A percentile compares a stretch with the other conserved stretches of the same genome.
These are phyloP conservation scores for Camelina sativa DNA, from an alignment of 345 rosid genomes.

Conservation along the genomic window DNA sequence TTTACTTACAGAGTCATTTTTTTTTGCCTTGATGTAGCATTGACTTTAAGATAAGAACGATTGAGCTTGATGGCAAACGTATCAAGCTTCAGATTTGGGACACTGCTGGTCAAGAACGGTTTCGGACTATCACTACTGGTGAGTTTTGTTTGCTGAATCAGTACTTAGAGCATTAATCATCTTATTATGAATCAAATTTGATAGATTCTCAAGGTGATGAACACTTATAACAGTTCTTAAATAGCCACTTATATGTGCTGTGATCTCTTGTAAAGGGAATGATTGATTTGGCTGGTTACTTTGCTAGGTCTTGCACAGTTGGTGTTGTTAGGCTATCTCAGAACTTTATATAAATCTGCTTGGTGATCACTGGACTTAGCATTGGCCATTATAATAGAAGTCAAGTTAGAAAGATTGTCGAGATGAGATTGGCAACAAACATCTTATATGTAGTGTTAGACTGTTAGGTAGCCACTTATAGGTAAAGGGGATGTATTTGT, in stretches of 20 bases:
- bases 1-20: conserved; percentile 9
- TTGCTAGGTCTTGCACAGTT: conserved; percentile 3
- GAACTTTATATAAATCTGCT: background rate
- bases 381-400: background rate
- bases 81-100: conserved; percentile 97
- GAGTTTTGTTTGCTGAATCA: conserved; percentile 25
- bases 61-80: conserved; percentile 92
- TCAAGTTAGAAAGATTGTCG: conserved; percentile 7
- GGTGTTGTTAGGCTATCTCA: background rate
- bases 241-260: conserved; percentile 6
- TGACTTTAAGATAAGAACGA: conserved; percentile 95
- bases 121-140: conserved; percentile 89
- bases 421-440: background rate
- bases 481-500: background rate
- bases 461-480: background rate
- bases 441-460: background rate
- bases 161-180: background rate
- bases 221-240: background rate
- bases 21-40: conserved; percentile 49
- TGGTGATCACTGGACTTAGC: background rate
- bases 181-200: background rate
- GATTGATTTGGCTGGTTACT: background rate
- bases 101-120: conserved; percentile 96
- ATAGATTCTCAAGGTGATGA: conserved; percentile 7
- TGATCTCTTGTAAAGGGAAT: conserved; percentile 17